phyloP scores from a whole-genome alignment of 148 eudicot species.

The Amaranthus cruentus region DNA sequence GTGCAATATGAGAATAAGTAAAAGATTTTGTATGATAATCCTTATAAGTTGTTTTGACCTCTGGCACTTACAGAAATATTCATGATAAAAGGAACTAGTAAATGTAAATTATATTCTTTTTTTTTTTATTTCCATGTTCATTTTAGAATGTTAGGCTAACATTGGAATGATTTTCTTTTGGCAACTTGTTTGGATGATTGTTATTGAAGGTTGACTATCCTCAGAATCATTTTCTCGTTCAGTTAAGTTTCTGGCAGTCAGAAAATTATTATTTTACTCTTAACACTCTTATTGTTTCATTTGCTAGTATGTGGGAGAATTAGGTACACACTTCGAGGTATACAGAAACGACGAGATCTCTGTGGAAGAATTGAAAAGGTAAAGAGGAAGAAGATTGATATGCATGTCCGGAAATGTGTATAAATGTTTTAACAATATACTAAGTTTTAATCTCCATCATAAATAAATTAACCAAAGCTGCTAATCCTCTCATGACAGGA shows the following conservation, averaged over 20 bases:
- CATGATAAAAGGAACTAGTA: neutral
- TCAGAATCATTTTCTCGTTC: neutral
- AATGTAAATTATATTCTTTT: neutral
- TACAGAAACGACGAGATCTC: slow-evolving; percentile 94
- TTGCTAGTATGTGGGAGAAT: slow-evolving; percentile 79
- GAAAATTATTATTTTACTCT: neutral
- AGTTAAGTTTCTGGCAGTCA: neutral
- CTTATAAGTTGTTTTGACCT: neutral
- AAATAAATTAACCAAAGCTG: neutral
- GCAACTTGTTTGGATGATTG: slow-evolving; percentile 1
- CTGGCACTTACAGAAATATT: neutral
- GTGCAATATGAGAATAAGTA: neutral
- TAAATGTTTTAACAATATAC: neutral
- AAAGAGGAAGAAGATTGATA: slow-evolving; percentile 15
- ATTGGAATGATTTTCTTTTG: neutral
- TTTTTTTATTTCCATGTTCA: neutral
- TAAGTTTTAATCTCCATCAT: neutral
- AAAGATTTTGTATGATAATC: neutral
- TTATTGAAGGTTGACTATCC: neutral
- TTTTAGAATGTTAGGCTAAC: neutral
- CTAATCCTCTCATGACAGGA: slow-evolving; percentile 37
- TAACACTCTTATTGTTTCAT: slow-evolving; percentile 5
- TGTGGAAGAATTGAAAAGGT: slow-evolving; percentile 80
- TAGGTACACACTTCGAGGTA: slow-evolving; percentile 77
- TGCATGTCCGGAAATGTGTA: neutral